phyloP scores from a whole-genome alignment of 202 grass and related monocot genomes.

The Panicum hallii region DNA sequence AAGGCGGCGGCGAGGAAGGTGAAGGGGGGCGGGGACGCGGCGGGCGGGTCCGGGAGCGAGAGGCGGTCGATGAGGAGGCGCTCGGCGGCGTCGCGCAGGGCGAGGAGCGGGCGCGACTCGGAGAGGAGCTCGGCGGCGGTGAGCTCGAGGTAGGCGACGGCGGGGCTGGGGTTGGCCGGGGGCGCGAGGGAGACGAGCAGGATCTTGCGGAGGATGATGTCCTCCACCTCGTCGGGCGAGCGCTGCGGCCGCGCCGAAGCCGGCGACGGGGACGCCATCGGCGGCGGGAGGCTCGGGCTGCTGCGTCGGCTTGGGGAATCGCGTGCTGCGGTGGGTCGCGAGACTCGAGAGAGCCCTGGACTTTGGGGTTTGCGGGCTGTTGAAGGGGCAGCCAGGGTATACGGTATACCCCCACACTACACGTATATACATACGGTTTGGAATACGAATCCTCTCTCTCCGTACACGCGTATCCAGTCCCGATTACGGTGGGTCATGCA shows the following conservation, averaged over 20 bases:
- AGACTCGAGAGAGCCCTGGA: slow-evolving; percentile 9
- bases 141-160: slow-evolving; percentile 79
- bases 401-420: not conserved
- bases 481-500: too few relatives aligned
- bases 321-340: slow-evolving; percentile 9
- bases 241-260: slow-evolving; percentile 67
- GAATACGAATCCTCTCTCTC: not conserved
- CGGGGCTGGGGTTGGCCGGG: slow-evolving; percentile 47
- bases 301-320: slow-evolving; percentile 36
- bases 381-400: not conserved
- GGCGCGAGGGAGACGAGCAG: slow-evolving; percentile 83
- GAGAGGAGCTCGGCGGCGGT: slow-evolving; percentile 96
- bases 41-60: slow-evolving; percentile 54
- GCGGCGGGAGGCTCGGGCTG: slow-evolving; percentile 19
- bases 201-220: slow-evolving; percentile 99
- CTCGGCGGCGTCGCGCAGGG: slow-evolving; percentile 66
- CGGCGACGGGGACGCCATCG: slow-evolving; percentile 49
- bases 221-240: slow-evolving; percentile 83
- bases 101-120: slow-evolving; percentile 75
- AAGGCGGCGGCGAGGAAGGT: slow-evolving; percentile 70
- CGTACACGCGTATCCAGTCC: too few relatives aligned
- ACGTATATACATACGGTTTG: not conserved
- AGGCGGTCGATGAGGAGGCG: slow-evolving; percentile 91
- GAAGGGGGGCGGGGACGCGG: slow-evolving; percentile 55
- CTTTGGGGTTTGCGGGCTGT: not conserved